Evolutionary conservation across 768 basidiomycete species (phyloP), one percentile per base, ranked within the genome.

Genomic region (Auricularia cornea): DNA sequence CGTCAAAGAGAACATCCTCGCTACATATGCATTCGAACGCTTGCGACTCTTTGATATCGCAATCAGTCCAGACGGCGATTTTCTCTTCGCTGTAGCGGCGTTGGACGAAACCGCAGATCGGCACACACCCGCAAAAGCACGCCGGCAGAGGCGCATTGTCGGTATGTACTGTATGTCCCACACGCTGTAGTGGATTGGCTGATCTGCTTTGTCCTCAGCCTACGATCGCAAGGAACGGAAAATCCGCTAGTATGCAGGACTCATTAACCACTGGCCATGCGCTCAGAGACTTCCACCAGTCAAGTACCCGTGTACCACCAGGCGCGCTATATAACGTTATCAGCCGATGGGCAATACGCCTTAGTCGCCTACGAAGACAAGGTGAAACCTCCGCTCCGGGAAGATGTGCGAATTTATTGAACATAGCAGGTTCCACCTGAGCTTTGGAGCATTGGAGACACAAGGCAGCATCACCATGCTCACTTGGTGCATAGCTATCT

Each of bases 351-450:
- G 26, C 75, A 83, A 6, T 76, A 85, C 6, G 89, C 85, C 23
- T 72, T 91, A 60, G 80, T 90, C 59, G 88, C 87, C 70, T 89
- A 88, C 68, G 88, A 90, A 70, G 83, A 87, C 68, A 85, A 86
- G 79, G 68, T 64, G 23, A n/a, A n/a, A n/a, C n/a, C n/a, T n/a
- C n/a, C n/a, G n/a, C n/a, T n/a, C n/a, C n/a, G n/a, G n/a, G n/a
- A n/a, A n/a, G n/a, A n/a, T n/a, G n/a, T n/a, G n/a, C n/a, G n/a
- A n/a, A n/a, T n/a, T n/a, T n/a, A n/a, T n/a, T n/a, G n/a, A n/a
- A n/a, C n/a, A n/a, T n/a, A n/a, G n/a, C n/a, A n/a, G n/a, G n/a
- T n/a, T n/a, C 67, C 70, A 1, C 70, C 70, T 4, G 70, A 71
- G 63, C 64, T 71, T 1, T 70, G 70, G 67, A 59, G 67, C 44